A percentile compares a stretch with the other conserved stretches of the same genome.
Conservation (phyloP, 2,329 filamentous ascomycete species). For the Dothistroma pini region DNA sequence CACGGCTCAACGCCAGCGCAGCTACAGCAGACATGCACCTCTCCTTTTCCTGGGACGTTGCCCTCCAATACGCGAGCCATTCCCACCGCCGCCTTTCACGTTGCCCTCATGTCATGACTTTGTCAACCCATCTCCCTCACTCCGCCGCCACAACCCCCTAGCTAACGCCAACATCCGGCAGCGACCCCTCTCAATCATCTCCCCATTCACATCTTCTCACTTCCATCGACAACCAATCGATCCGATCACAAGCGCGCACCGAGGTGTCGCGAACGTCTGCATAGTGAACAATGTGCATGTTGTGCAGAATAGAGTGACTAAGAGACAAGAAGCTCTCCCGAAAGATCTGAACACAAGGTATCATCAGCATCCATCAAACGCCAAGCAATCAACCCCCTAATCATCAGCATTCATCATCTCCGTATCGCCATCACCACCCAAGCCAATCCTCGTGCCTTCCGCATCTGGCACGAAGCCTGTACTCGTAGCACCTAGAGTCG, state of each 20-base stretch:
- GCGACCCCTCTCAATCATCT: too few relatives aligned
- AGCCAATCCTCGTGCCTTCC: constrained; percentile 34
- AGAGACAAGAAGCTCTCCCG: background rate
- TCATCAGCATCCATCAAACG: background rate
- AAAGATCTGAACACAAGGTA: background rate
- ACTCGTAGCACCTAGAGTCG: constrained; percentile 24
- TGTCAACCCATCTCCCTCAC: too few relatives aligned
- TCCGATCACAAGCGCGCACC: background rate
- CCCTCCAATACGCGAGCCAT: too few relatives aligned
- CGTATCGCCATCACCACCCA: constrained; percentile 26
- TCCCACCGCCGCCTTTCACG: too few relatives aligned
- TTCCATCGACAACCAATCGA: too few relatives aligned
- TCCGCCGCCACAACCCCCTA: too few relatives aligned
- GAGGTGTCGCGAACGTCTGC: background rate
- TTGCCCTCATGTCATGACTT: too few relatives aligned
- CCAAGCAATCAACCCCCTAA: background rate
- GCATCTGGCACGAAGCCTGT: constrained; percentile 32
- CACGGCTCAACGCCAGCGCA: too few relatives aligned
- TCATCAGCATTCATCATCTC: constrained; percentile 27
- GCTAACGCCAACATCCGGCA: too few relatives aligned
- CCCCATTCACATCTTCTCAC: too few relatives aligned
- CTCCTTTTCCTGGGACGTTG: too few relatives aligned
- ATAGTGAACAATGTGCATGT: background rate
- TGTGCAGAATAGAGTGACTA: background rate
- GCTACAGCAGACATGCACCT: too few relatives aligned